These are phyloP conservation scores for Dactylellina leptospora DNA, from an alignment of 2,329 filamentous ascomycete species.

Conservation along the genomic window DNA sequence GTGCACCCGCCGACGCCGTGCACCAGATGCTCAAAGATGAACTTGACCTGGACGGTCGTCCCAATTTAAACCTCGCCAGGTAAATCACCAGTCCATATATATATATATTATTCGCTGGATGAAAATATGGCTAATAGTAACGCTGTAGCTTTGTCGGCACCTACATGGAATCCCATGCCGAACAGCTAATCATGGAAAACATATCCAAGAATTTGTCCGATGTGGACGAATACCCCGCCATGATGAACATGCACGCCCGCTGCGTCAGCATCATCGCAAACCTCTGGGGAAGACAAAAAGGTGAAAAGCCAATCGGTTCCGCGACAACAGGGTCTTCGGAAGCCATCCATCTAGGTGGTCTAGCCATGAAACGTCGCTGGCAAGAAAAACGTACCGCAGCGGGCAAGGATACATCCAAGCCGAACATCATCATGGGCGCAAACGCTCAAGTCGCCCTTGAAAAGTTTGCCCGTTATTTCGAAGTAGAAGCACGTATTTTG, in stretches of 20 bases:
- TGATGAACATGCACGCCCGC: slow-evolving; percentile 61
- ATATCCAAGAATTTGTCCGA: slow-evolving; percentile 77
- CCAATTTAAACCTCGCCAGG: slow-evolving; percentile 64
- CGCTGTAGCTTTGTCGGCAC: slow-evolving; percentile 71
- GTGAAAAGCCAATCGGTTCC: slow-evolving; percentile 72
- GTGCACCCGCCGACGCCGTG: slow-evolving; percentile 65
- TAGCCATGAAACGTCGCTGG: slow-evolving; percentile 80
- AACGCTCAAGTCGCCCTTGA: slow-evolving; percentile 78
- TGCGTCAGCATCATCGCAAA: slow-evolving; percentile 75
- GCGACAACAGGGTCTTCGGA: slow-evolving; percentile 77
- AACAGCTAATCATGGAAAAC: slow-evolving; percentile 73
- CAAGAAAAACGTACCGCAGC: slow-evolving; percentile 69
- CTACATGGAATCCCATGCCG: slow-evolving; percentile 73
- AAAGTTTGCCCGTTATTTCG: slow-evolving; percentile 78
- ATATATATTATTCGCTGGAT: background rate
- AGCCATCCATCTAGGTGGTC: slow-evolving; percentile 74
- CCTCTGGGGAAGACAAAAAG: slow-evolving; percentile 71
- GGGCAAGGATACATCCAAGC: slow-evolving; percentile 71
- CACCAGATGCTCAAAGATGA: slow-evolving; percentile 73
- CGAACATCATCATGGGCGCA: slow-evolving; percentile 78
- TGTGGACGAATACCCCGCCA: slow-evolving; percentile 71
- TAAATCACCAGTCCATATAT: background rate
- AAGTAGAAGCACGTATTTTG: slow-evolving; percentile 73
- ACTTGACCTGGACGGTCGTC: slow-evolving; percentile 71
- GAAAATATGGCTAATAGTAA: background rate